Conservation (phyloP, 2,329 filamentous ascomycete species). For the Fusarium keratoplasticum region DNA sequence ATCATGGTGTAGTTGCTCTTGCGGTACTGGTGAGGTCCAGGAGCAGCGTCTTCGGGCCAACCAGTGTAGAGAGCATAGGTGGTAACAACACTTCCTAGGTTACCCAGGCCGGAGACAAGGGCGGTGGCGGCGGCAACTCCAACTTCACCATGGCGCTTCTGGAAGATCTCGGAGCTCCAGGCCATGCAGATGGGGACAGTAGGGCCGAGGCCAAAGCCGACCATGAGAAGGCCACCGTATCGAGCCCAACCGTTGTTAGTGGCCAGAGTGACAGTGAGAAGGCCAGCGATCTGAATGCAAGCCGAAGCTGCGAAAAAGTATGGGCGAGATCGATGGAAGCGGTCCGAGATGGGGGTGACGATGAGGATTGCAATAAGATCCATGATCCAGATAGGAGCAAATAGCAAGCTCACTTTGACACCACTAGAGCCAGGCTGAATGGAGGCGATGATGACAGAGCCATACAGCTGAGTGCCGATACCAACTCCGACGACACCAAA, state of each 20-base stretch:
- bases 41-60: conserved; percentile 80
- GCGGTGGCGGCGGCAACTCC: conserved; percentile 89
- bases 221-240: conserved; percentile 89
- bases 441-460: conserved; percentile 84
- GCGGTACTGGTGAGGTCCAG: conserved; percentile 77
- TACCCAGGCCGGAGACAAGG: conserved; percentile 87
- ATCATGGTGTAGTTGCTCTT: conserved; percentile 91
- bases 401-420: conserved; percentile 82
- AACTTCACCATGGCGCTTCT: conserved; percentile 88
- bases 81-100: conserved; percentile 86
- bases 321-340: conserved; percentile 83
- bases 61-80: conserved; percentile 91
- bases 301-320: conserved; percentile 84
- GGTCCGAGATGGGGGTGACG: conserved; percentile 86
- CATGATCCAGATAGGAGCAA: conserved; percentile 95
- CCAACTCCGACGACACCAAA: conserved; percentile 94
- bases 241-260: conserved; percentile 79
- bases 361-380: conserved; percentile 89
- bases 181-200: conserved; percentile 95
- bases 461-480: conserved; percentile 90
- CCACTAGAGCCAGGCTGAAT: conserved; percentile 80
- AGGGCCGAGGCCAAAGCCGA: conserved; percentile 90
- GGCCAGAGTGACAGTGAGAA: conserved; percentile 83
- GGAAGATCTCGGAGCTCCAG: conserved; percentile 92
- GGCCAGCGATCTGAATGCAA: conserved; percentile 82